Evolutionary conservation across 1,139 yeast genomes (phyloP), one percentile per base, ranked within the genome.

Genomic region (Kodamaea sp.): DNA sequence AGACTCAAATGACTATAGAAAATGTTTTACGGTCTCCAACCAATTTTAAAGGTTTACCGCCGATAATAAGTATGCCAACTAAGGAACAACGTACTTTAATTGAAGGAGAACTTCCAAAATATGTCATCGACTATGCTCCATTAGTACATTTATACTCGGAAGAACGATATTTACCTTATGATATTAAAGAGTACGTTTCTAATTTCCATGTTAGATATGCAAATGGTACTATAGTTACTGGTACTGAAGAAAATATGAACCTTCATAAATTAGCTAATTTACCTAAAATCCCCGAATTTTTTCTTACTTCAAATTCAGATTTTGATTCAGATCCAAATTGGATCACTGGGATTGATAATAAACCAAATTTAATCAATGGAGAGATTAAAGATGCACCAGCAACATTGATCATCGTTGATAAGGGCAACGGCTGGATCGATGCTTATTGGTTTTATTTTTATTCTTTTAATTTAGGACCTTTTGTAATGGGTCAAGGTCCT

Each of bases 381-480:
- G 75, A 73, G 39, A 80, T 86, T 25, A 65, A 67, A 37, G 67
- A 81, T 48, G 96, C 95, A 0, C 96, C 97, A 0, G 90, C 95
- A 0, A 73, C 83, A 0, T 63, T 90, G 34, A 74, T 90, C 25
- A 90, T 87, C 1, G 92, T 86, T 0, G 97, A 90, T 57, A 89
- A 89, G 56, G 97, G 96, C 0, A 84, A 87, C 49, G 96, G 96
- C 3, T 83, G 94, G 79, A 79, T 84, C 1, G 98, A 92, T 59
- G 89, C 97, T 0, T 92, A 78, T 57, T 92, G 97, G 97, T 92
- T 92, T 60, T 90, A 87, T 60, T 92, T 92, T 56, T 92, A 92
- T 57, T 85, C 96, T 1, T 92, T 90, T 66, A 92, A 92, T 55
- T 67, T 87, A 50, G 98, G 98, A 0, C 97, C 98, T 0, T 92